Percentiles rank a stretch among this genome's conserved stretches.
phyloP scores from a whole-genome alignment of 2,329 filamentous ascomycete species.

The Claviceps pusilla region DNA sequence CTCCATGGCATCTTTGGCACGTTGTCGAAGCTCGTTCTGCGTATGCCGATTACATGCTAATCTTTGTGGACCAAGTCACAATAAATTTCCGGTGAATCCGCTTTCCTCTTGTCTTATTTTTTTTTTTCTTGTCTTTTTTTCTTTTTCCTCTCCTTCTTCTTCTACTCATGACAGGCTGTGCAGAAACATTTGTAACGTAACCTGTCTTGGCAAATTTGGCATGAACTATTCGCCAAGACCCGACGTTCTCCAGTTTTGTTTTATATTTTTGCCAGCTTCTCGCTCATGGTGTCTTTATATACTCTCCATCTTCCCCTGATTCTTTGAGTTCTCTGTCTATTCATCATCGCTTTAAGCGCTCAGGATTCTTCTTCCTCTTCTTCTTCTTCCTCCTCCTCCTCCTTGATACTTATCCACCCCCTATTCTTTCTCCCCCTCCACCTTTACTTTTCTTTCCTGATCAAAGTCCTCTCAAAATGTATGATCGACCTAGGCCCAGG shows the following conservation, averaged over 20 bases:
- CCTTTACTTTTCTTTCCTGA: too few relatives aligned
- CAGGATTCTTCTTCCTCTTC: not conserved
- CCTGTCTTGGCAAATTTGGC: not conserved
- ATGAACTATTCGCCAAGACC: not conserved
- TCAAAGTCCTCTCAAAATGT: not conserved
- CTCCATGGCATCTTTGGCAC: not conserved
- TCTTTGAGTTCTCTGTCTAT: not conserved
- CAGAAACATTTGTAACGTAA: not conserved
- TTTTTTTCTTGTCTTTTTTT: not conserved
- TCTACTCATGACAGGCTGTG: constrained; percentile 1
- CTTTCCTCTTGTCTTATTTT: not conserved
- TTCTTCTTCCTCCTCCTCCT: too few relatives aligned
- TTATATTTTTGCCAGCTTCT: not conserved
- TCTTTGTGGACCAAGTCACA: constrained; percentile 1
- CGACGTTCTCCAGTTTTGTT: not conserved
- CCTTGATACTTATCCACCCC: too few relatives aligned
- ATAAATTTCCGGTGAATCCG: not conserved
- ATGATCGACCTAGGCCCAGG: not conserved
- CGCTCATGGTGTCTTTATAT: not conserved
- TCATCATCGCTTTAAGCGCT: not conserved
- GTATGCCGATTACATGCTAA: not conserved
- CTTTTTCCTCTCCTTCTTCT: not conserved
- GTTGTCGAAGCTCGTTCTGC: not conserved
- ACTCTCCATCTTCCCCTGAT: not conserved
- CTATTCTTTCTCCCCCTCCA: not conserved